Conservation (phyloP, 257 asterid genomes). For the Apocynum venetum region DNA sequence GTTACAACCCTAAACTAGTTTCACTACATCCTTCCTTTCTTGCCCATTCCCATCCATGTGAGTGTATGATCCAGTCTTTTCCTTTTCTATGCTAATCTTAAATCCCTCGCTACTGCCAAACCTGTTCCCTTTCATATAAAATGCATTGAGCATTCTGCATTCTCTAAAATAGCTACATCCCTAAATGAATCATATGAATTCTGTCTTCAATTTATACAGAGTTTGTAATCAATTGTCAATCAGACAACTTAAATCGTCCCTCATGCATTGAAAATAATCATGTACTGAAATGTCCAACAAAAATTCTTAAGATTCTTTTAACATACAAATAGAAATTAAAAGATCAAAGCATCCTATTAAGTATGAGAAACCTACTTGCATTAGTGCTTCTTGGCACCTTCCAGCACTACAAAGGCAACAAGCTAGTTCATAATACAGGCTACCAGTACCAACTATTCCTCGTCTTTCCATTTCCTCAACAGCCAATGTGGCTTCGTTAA, state of each 20-base stretch:
- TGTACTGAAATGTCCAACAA: background rate
- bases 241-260: background rate
- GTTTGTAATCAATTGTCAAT: background rate
- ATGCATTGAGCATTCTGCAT: background rate
- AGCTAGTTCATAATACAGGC: conserved; percentile 87
- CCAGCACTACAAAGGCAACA: conserved; percentile 96
- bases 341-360: conserved; percentile 8
- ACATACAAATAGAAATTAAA: conserved; percentile 5
- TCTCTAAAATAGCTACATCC: background rate
- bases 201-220: background rate
- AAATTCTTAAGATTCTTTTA: background rate
- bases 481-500: conserved; percentile 65
- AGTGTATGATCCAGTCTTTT: background rate
- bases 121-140: background rate
- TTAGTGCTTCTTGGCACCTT: conserved; percentile 77
- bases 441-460: conserved; percentile 88
- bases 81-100: background rate
- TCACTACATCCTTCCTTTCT: background rate
- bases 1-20: background rate
- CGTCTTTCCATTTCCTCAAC: conserved; percentile 85
- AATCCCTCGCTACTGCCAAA: background rate
- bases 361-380: conserved; percentile 48
- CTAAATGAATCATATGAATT: background rate
- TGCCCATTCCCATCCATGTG: background rate
- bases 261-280: background rate